Evolutionary conservation across 805 yeast species (phyloP).

Genomic region (Cyberlindnera americana): DNA sequence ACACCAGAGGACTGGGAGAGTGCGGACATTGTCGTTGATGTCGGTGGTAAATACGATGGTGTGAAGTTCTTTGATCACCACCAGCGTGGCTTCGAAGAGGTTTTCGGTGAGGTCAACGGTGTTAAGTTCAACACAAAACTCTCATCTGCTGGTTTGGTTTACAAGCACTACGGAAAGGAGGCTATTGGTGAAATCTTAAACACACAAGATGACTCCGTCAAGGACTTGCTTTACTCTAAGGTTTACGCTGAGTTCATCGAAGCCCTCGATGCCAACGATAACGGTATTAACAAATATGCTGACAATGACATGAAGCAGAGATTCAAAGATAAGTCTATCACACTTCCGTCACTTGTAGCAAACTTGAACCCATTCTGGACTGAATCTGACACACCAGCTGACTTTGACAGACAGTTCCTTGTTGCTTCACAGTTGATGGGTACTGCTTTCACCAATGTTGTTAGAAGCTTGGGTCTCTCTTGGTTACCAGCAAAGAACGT

Average conservation of each 20-base stretch:
- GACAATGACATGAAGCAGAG: constrained; percentile 47
- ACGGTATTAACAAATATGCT: constrained; percentile 76
- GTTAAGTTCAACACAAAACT: constrained; percentile 64
- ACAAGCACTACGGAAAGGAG: constrained; percentile 78
- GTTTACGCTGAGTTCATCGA: constrained; percentile 87
- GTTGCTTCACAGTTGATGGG: constrained; percentile 85
- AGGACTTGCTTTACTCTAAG: constrained; percentile 66
- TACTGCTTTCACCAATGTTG: constrained; percentile 60
- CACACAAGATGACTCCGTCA: constrained; percentile 35
- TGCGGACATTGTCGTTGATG: constrained; percentile 93
- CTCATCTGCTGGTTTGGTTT: constrained; percentile 90
- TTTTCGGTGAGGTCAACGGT: constrained; percentile 46
- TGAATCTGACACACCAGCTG: constrained; percentile 59
- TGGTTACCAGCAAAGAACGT: constrained; percentile 89
- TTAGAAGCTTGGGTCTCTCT: constrained; percentile 70
- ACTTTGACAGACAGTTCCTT: constrained; percentile 60
- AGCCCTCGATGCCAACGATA: constrained; percentile 93
- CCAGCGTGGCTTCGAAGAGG: constrained; percentile 84
- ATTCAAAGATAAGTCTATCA: constrained; percentile 69
- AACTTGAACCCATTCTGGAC: constrained; percentile 87
- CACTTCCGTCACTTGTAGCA: constrained; percentile 74
- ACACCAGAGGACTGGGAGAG: constrained; percentile 77
- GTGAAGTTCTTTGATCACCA: constrained; percentile 91
- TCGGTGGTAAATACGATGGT: constrained; percentile 86
- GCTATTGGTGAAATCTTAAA: constrained; percentile 53